Conservation (phyloP, 2,329 filamentous ascomycete genomes). For the Sporothrix schenckii region DNA sequence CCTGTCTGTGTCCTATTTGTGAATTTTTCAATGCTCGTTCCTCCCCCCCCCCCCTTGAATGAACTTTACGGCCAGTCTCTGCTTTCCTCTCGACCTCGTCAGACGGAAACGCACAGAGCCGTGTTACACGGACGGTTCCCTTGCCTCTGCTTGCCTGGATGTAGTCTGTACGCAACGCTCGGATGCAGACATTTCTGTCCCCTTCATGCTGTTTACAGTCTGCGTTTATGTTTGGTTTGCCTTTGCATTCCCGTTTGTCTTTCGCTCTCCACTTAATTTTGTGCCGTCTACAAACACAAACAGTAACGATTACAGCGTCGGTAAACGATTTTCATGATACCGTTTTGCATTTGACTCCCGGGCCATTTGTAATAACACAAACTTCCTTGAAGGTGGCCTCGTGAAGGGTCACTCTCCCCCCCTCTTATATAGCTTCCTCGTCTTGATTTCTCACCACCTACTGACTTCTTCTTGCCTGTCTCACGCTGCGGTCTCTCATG, state of each 20-base stretch:
- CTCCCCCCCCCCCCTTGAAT: neutral
- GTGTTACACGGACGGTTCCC: neutral
- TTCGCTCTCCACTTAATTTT: neutral
- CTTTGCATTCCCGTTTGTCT: neutral
- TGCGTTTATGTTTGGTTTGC: neutral
- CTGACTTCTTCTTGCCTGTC: neutral
- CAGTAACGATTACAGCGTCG: neutral
- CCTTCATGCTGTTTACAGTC: neutral
- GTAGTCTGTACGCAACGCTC: neutral
- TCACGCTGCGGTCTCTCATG: neutral
- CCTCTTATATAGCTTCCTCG: neutral
- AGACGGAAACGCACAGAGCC: conserved; percentile 15
- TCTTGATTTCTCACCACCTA: no score
- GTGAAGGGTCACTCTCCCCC: no score
- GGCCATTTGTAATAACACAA: no score
- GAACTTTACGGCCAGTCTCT: neutral
- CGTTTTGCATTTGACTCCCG: neutral
- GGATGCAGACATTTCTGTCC: neutral
- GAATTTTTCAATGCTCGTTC: neutral
- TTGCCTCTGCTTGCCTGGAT: neutral
- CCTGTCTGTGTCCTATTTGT: neutral
- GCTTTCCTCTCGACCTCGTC: conserved; percentile 3
- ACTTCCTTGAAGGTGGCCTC: neutral
- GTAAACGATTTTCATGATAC: no score
- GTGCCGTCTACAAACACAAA: neutral